Percentiles rank a stretch among this genome's conserved stretches.
phyloP scores from a whole-genome alignment of 148 eudicot genomes.

The Vaccinium darrowii region DNA sequence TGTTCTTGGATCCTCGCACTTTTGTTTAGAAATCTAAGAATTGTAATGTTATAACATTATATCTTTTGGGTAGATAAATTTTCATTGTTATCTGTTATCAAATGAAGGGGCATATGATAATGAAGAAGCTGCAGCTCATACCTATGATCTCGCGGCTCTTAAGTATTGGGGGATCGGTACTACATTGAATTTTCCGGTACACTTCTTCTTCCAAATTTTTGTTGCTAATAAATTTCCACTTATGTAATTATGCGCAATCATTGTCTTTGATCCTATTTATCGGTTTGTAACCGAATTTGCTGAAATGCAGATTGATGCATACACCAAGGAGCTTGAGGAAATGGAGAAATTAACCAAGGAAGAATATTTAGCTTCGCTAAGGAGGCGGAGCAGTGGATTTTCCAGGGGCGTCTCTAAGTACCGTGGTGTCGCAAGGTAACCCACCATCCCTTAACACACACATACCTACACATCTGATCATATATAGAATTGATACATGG shows the following conservation, averaged over 20 bases:
- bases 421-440: constrained; percentile 86
- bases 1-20: no score
- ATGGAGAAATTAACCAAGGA: constrained; percentile 76
- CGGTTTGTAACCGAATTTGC: background rate
- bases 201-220: background rate
- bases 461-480: background rate
- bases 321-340: constrained; percentile 64
- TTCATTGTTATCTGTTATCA: background rate
- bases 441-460: background rate
- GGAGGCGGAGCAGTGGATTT: constrained; percentile 85
- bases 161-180: constrained; percentile 87
- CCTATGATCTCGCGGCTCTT: constrained; percentile 94
- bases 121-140: constrained; percentile 86
- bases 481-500: background rate
- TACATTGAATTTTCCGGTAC: constrained; percentile 79
- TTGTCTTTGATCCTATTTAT: background rate
- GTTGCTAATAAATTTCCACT: background rate
- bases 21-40: no score
- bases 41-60: no score
- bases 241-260: background rate
- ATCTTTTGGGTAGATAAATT: background rate
- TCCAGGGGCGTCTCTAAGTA: constrained; percentile 92
- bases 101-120: constrained; percentile 86
- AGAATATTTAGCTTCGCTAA: constrained; percentile 75
- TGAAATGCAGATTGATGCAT: constrained; percentile 54